Conservation (phyloP, 225 moss, liverwort and hornwort species). For the Straminergon stramineum region DNA sequence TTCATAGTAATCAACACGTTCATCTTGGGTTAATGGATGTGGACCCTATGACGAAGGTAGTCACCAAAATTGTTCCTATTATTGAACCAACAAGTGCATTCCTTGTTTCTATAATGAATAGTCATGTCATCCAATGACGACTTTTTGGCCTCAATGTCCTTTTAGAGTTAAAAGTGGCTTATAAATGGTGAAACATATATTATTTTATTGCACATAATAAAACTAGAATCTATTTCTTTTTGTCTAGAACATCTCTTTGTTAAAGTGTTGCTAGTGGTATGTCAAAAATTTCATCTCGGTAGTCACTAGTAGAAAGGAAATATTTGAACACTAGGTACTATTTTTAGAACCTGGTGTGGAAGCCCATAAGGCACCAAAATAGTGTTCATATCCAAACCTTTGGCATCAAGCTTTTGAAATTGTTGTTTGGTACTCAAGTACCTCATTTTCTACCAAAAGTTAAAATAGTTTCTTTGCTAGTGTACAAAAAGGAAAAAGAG, state of each 20-base stretch:
- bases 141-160: no score
- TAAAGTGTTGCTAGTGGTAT: no score
- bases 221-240: not conserved
- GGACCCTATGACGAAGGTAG: no score
- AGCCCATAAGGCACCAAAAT: not conserved
- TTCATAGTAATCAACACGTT: no score
- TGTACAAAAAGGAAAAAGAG: not conserved
- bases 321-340: not conserved
- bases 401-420: not conserved
- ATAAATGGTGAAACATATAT: no score
- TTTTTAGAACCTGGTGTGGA: not conserved
- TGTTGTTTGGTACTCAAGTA: not conserved
- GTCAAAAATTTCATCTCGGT: no score
- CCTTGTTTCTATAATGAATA: no score
- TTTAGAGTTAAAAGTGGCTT: not conserved
- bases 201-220: not conserved
- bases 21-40: no score
- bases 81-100: no score
- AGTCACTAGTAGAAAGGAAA: not conserved
- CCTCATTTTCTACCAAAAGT: not conserved
- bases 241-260: accelerated
- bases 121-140: no score
- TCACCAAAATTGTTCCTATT: no score
- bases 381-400: accelerated
- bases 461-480: not conserved